Evolutionary conservation across 768 basidiomycete genomes (phyloP), one percentile per base, ranked within the genome.

Genomic region (Leccinum disarticulatum): DNA sequence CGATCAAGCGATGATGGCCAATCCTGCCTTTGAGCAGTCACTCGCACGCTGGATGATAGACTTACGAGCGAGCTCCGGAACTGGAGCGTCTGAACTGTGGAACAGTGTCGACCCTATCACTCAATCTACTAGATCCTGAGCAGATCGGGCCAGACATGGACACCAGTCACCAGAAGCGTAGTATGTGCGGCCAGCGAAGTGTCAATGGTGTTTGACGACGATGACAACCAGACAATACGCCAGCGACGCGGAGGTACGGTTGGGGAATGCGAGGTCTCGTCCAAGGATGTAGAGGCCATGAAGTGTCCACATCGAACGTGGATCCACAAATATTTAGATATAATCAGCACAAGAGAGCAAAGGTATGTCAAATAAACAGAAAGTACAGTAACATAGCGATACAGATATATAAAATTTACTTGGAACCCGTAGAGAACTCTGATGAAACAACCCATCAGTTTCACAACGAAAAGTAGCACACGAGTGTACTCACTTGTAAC

Each of bases 381-480:
- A 53, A 63, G 64, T 73, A 73, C 63, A 73, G 65, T 73, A 74
- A 60, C 63, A 69, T 72, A 73, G 68, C 68, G 53, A 73, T 73
- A 74, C 72, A 73, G 54, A 68, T 59, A 66, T 55, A 65, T 63
- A 64, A 57, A 38, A 48, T 66, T 69, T 82, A 84, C 75, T 84
- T 84, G 52, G 83, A 77, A 50, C 81, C 83, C 27, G 83, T 81
- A 50, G 85, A 86, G 77, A 86, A 87, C 74, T 87, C 82, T 81
- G 56, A 61, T 54, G 6, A 62, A 63, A 22, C 19, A 49, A 43
- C 59, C 54, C 58, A 61, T 66, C 52, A 64, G 62, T 48, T 6
- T 22, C 30, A 56, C 27, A 43, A 31, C 14, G 0, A 22, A 49
- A 19, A 33, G 58, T 8, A 1, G 35, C 19, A 58, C 13, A 63